Evolutionary conservation across 2,329 filamentous ascomycete genomes (phyloP).

Genomic region (Torrubiellomyces zombiae): DNA sequence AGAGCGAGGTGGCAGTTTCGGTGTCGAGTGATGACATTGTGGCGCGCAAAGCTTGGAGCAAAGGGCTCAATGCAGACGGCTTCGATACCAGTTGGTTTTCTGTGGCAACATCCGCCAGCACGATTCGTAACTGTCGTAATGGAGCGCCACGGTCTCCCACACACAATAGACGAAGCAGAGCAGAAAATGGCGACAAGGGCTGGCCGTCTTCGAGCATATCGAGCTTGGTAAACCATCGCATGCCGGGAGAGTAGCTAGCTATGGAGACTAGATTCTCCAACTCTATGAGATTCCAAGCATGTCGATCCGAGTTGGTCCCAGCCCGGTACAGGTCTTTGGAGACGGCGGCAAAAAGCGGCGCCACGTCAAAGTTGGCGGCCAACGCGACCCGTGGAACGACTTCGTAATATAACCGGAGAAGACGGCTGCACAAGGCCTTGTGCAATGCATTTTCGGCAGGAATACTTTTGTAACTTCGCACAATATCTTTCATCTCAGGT

Average conservation of each 20-base stretch:
- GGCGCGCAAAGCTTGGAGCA: constrained; percentile 20
- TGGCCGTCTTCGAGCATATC: constrained; percentile 34
- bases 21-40: constrained; percentile 7
- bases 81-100: constrained; percentile 51
- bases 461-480: constrained; percentile 55
- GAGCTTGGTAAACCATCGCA: constrained; percentile 78
- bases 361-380: constrained; percentile 77
- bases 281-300: constrained; percentile 50
- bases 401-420: constrained; percentile 75
- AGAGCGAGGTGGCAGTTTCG: constrained; percentile 27
- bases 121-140: constrained; percentile 29
- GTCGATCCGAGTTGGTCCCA: constrained; percentile 29
- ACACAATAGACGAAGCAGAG: constrained; percentile 37
- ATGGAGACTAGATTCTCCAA: constrained; percentile 69
- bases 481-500: constrained; percentile 67
- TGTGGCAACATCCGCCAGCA: constrained; percentile 42
- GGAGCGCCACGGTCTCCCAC: constrained; percentile 12
- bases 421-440: constrained; percentile 59
- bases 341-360: constrained; percentile 52
- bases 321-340: constrained; percentile 44
- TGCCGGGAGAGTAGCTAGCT: constrained; percentile 62
- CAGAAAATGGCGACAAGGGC: constrained; percentile 48
- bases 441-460: constrained; percentile 54
- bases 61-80: constrained; percentile 28
- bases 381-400: constrained; percentile 63